Percentiles rank a stretch among this genome's conserved stretches.
Evolutionary conservation across 495 filamentous ascomycete genomes (phyloP).

Genomic region (Podospora anserina): DNA sequence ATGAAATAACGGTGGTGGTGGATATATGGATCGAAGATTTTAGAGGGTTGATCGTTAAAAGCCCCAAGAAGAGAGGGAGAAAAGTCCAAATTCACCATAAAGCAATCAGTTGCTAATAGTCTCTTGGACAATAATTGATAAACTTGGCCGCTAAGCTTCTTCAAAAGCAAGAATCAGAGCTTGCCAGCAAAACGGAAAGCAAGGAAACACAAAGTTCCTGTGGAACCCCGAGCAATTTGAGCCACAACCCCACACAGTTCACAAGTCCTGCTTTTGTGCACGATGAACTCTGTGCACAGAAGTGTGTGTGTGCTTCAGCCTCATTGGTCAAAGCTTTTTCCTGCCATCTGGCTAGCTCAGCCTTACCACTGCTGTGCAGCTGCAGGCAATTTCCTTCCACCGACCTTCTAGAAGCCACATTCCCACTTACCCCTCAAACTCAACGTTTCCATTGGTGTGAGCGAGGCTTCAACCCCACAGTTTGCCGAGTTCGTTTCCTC

Average conservation of each 20-base stretch:
- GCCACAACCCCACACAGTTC: conserved; percentile 8
- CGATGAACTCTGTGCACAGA: conserved; percentile 15
- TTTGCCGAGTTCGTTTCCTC: neutral
- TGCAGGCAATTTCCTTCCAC: conserved; percentile 22
- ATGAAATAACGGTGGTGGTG: neutral
- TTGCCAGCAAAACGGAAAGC: neutral
- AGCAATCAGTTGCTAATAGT: neutral
- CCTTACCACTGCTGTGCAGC: conserved; percentile 31
- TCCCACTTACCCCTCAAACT: neutral
- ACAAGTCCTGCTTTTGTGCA: conserved; percentile 10
- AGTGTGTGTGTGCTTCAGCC: conserved; percentile 15
- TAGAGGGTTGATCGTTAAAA: neutral
- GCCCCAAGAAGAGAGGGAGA: neutral
- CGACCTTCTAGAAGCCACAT: conserved; percentile 26
- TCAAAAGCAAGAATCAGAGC: neutral
- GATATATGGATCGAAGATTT: neutral
- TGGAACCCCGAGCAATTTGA: neutral
- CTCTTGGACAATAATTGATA: neutral
- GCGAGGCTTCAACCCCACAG: neutral
- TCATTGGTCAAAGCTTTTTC: conserved; percentile 5
- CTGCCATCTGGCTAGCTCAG: conserved; percentile 16
- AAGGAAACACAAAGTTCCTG: conserved; percentile 6
- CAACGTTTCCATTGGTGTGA: neutral
- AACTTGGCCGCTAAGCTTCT: neutral
- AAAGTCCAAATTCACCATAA: neutral